Evolutionary conservation across 139 green algal species (phyloP).

Genomic region (Chlorella sp.): DNA sequence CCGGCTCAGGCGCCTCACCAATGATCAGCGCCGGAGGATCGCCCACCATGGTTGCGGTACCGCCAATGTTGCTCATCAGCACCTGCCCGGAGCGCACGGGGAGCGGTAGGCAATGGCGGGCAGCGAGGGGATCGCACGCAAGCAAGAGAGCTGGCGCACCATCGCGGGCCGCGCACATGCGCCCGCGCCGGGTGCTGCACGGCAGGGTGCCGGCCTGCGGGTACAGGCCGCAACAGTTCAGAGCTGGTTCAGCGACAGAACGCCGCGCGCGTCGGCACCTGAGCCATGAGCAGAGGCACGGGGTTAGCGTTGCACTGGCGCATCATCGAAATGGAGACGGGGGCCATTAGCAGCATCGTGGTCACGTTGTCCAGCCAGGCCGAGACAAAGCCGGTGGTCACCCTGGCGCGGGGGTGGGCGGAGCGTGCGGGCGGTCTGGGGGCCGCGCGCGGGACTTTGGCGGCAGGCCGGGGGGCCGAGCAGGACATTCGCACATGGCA

Average conservation of each 20-base stretch:
- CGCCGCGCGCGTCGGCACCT: background rate
- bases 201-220: too few species aligned
- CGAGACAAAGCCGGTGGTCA: slow-evolving; percentile 33
- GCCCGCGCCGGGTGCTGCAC: too few species aligned
- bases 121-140: too few species aligned
- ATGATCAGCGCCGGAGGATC: slow-evolving; percentile 69
- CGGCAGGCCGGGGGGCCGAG: too few species aligned
- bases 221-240: too few species aligned
- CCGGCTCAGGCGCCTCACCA: slow-evolving; percentile 3
- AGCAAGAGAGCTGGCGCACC: too few species aligned
- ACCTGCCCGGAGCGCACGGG: too few species aligned
- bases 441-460: too few species aligned
- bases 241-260: too few species aligned
- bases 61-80: slow-evolving; percentile 55
- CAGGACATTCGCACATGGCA: too few species aligned
- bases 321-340: slow-evolving; percentile 54
- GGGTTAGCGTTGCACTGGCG: slow-evolving; percentile 46
- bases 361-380: slow-evolving; percentile 67
- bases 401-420: background rate
- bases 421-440: too few species aligned
- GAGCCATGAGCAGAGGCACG: slow-evolving; percentile 47
- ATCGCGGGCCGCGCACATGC: too few species aligned
- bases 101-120: background rate
- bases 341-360: slow-evolving; percentile 57
- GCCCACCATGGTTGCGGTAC: slow-evolving; percentile 57